phyloP scores from a whole-genome alignment of 805 yeast genomes.

The baker's yeast (Saccharomyces cerevisiae) region DNA sequence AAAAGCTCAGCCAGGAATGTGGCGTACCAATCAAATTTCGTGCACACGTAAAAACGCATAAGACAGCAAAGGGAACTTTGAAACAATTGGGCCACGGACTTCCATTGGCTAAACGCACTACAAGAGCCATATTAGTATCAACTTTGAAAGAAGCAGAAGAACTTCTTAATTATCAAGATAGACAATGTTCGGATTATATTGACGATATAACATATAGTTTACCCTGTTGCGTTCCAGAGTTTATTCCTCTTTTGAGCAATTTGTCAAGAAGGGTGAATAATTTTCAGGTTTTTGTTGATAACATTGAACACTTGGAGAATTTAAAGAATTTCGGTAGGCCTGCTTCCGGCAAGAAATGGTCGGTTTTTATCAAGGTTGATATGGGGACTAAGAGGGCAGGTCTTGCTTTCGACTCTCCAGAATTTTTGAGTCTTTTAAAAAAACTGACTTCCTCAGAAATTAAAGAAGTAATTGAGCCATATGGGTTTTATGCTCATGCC shows the following conservation, averaged over 20 bases:
- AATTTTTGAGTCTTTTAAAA: slow-evolving; percentile 33
- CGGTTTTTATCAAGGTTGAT: slow-evolving; percentile 58
- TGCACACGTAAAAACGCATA: slow-evolving; percentile 72
- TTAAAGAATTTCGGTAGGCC: slow-evolving; percentile 33
- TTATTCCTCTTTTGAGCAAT: slow-evolving; percentile 40
- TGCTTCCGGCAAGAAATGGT: slow-evolving; percentile 37
- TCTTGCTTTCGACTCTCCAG: slow-evolving; percentile 27
- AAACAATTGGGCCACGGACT: slow-evolving; percentile 44
- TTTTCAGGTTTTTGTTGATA: slow-evolving; percentile 55
- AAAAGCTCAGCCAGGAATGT: slow-evolving; percentile 27
- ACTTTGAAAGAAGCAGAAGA: slow-evolving; percentile 62
- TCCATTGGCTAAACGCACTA: slow-evolving; percentile 25
- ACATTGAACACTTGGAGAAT: slow-evolving; percentile 45
- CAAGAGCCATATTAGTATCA: slow-evolving; percentile 53
- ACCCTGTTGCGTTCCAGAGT: slow-evolving; percentile 45
- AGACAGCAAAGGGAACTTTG: slow-evolving; percentile 50
- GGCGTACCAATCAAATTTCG: slow-evolving; percentile 37
- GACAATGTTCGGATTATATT: slow-evolving; percentile 21
- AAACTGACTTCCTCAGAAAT: slow-evolving; percentile 23
- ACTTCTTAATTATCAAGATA: slow-evolving; percentile 29
- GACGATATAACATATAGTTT: slow-evolving; percentile 51
- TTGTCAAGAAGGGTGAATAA: slow-evolving; percentile 36
- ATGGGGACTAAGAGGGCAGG: slow-evolving; percentile 74
- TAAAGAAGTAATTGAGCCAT: slow-evolving; percentile 35
- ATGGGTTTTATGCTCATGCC: slow-evolving; percentile 72